A percentile compares a stretch with the other conserved stretches of the same genome.
phyloP scores from a whole-genome alignment of 306 rosid genomes.

The Crataegus laevigata region DNA sequence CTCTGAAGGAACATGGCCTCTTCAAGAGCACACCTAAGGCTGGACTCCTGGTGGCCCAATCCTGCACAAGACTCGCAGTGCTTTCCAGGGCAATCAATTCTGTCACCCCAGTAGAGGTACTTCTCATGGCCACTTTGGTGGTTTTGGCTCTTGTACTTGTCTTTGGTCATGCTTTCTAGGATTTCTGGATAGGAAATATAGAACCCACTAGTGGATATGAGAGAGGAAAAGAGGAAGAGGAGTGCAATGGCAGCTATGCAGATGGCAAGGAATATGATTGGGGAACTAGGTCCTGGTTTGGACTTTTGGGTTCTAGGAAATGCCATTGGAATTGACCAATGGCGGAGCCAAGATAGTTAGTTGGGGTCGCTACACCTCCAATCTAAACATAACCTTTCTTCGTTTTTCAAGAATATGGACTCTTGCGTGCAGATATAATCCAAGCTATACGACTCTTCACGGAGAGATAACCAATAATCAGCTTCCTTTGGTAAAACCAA shows the following conservation, averaged over 20 bases:
- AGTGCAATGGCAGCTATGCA: constrained; percentile 34
- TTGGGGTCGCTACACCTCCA: neutral
- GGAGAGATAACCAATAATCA: neutral
- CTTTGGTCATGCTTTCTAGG: neutral
- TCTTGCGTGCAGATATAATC: neutral
- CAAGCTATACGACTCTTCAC: neutral
- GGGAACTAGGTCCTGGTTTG: constrained; percentile 46
- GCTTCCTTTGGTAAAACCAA: neutral
- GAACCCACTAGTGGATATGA: constrained; percentile 36
- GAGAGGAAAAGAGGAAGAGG: constrained; percentile 40
- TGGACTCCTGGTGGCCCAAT: constrained; percentile 92
- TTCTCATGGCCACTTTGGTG: constrained; percentile 26
- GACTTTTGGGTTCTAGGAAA: constrained; percentile 30
- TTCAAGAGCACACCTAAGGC: constrained; percentile 93
- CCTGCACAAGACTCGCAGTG: constrained; percentile 85
- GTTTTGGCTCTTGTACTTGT: neutral
- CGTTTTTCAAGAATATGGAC: neutral
- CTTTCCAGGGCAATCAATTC: constrained; percentile 93
- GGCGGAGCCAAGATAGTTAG: neutral
- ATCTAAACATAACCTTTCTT: neutral
- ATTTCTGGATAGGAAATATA: constrained; percentile 10
- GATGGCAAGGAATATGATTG: constrained; percentile 24
- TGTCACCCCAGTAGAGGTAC: constrained; percentile 78
- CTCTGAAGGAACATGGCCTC: constrained; percentile 73
- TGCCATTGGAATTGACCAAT: constrained; percentile 40